Conservation (phyloP, 345 rosid genomes). For the Brassica cretica region DNA sequence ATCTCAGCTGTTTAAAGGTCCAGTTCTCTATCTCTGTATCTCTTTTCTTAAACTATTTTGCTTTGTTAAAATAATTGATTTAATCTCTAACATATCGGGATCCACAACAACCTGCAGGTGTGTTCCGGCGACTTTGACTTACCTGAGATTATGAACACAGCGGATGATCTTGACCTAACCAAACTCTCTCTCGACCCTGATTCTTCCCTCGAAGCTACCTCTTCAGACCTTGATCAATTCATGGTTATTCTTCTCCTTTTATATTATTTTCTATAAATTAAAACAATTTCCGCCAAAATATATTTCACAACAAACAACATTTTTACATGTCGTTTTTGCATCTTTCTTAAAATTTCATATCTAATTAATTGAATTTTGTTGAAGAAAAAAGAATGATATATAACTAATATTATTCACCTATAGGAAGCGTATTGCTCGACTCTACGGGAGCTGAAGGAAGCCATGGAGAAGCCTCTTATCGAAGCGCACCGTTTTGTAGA, state of each 20-base stretch:
- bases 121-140: slow-evolving; percentile 32
- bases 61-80: background rate
- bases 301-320: background rate
- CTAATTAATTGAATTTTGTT: background rate
- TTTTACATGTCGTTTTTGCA: background rate
- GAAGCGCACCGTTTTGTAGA: slow-evolving; percentile 43
- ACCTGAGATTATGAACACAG: slow-evolving; percentile 27
- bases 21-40: background rate
- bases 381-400: background rate
- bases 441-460: slow-evolving; percentile 44
- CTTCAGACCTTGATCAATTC: slow-evolving; percentile 51
- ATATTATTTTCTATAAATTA: background rate
- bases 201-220: slow-evolving; percentile 20
- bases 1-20: slow-evolving; percentile 50
- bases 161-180: slow-evolving; percentile 15
- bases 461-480: slow-evolving; percentile 42
- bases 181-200: slow-evolving; percentile 27
- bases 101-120: slow-evolving; percentile 19
- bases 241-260: slow-evolving; percentile 38
- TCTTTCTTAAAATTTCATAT: no score
- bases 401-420: background rate
- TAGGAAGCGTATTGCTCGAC: slow-evolving; percentile 48
- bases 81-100: background rate
- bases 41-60: background rate
- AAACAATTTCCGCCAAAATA: background rate